Evolutionary conservation across 2,329 filamentous ascomycete genomes (phyloP).

Genomic region (Scopulariopsis brevicaulis): DNA sequence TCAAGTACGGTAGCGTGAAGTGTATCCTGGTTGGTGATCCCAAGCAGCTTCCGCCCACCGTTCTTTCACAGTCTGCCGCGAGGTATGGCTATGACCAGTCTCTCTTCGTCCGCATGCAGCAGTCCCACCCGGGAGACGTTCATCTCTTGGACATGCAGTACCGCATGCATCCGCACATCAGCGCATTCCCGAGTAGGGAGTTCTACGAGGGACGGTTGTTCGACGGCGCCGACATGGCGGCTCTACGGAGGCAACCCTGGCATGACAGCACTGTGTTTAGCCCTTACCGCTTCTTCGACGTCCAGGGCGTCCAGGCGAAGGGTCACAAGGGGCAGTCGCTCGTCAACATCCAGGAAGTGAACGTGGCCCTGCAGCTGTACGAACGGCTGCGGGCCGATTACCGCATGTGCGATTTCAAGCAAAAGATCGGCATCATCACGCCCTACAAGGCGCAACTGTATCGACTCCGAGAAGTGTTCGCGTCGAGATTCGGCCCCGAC

Average conservation of each 20-base stretch:
- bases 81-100: conserved; percentile 94
- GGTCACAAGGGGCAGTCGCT: conserved; percentile 81
- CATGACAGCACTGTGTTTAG: conserved; percentile 71
- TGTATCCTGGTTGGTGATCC: conserved; percentile 96
- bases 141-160: conserved; percentile 97
- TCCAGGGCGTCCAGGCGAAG: conserved; percentile 74
- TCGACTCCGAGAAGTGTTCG: conserved; percentile 68
- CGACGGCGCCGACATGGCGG: conserved; percentile 75
- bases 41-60: conserved; percentile 91
- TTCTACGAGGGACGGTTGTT: conserved; percentile 87
- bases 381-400: conserved; percentile 68
- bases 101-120: conserved; percentile 96
- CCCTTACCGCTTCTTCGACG: conserved; percentile 95
- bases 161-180: conserved; percentile 98
- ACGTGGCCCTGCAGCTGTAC: conserved; percentile 78
- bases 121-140: conserved; percentile 76
- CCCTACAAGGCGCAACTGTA: conserved; percentile 91
- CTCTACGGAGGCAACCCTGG: conserved; percentile 70
- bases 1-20: conserved; percentile 95
- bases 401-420: conserved; percentile 53
- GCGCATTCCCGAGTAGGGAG: conserved; percentile 73
- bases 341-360: conserved; percentile 78
- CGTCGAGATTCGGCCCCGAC: conserved; percentile 55
- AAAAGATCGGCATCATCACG: conserved; percentile 93
- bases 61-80: conserved; percentile 86